Percentiles rank a stretch among this genome's conserved stretches.
Evolutionary conservation across 2,329 filamentous ascomycete genomes (phyloP).

Genomic region (Penicillium sp.): DNA sequence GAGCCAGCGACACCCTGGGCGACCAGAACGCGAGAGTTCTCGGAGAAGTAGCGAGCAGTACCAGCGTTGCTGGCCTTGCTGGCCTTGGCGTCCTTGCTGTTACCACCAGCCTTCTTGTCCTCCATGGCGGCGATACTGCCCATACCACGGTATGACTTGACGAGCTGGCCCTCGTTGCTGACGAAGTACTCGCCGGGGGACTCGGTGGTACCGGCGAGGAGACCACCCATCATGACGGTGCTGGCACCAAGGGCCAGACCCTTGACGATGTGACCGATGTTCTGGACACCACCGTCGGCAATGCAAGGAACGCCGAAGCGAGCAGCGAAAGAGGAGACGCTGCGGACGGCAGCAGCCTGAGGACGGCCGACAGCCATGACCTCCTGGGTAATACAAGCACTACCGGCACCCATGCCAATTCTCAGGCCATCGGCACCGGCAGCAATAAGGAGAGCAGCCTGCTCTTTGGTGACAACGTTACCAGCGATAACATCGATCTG

Average conservation of each 20-base stretch:
- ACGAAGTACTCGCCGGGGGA: conserved; percentile 97
- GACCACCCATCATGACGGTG: conserved; percentile 98
- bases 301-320: conserved; percentile 97
- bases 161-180: conserved; percentile 92
- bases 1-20: conserved; percentile 91
- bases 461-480: conserved; percentile 97
- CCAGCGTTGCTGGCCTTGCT: conserved; percentile 84
- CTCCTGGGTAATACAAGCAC: conserved; percentile 98
- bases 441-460: conserved; percentile 87
- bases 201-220: conserved; percentile 94
- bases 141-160: conserved; percentile 99
- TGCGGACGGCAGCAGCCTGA: conserved; percentile 90
- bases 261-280: conserved; percentile 98
- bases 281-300: conserved; percentile 96
- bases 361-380: conserved; percentile 98
- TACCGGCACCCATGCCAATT: conserved; percentile 98
- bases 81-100: conserved; percentile 67
- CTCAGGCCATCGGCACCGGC: conserved; percentile 94
- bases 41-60: conserved; percentile 97
- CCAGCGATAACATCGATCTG: conserved; percentile 92
- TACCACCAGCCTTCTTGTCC: conserved; percentile 89
- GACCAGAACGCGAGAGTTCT: conserved; percentile 91
- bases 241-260: conserved; percentile 91
- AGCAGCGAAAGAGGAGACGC: conserved; percentile 84
- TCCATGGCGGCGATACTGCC: conserved; percentile 99